phyloP scores from a whole-genome alignment of 1,284 basidiomycete species.

The Sporisorium exsertum region DNA sequence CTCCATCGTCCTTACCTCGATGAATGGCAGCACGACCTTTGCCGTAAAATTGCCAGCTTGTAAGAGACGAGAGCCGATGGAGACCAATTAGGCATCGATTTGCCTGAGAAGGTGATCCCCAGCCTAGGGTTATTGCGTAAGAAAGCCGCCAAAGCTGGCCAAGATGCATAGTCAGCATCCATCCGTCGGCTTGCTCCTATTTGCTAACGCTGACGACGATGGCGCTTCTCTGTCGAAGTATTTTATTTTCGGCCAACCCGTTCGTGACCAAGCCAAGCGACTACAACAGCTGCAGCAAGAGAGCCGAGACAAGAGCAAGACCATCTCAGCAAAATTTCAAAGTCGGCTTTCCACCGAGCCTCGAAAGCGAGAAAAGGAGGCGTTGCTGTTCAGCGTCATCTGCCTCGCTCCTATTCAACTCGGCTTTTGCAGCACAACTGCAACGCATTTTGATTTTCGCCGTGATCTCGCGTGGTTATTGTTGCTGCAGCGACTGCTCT shows the following conservation, averaged over 20 bases:
- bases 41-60: no score
- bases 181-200: not conserved
- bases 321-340: not conserved
- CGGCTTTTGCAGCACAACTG: not conserved
- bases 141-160: not conserved
- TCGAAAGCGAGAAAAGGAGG: no score
- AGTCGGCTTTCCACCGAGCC: no score
- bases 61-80: not conserved
- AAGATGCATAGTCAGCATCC: not conserved
- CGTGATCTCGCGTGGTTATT: not conserved
- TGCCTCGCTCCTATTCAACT: not conserved
- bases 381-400: no score
- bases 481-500: not conserved
- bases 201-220: conserved; percentile 4
- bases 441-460: not conserved
- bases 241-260: not conserved
- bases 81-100: not conserved
- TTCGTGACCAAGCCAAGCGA: no score
- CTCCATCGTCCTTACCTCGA: no score
- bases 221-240: not conserved
- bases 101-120: no score
- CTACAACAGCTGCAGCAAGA: no score
- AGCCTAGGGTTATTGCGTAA: no score
- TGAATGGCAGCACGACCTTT: not conserved
- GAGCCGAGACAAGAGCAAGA: not conserved